phyloP scores from a whole-genome alignment of 2,329 filamentous ascomycete species.

The Paraphaeosphaeria sporulosa region DNA sequence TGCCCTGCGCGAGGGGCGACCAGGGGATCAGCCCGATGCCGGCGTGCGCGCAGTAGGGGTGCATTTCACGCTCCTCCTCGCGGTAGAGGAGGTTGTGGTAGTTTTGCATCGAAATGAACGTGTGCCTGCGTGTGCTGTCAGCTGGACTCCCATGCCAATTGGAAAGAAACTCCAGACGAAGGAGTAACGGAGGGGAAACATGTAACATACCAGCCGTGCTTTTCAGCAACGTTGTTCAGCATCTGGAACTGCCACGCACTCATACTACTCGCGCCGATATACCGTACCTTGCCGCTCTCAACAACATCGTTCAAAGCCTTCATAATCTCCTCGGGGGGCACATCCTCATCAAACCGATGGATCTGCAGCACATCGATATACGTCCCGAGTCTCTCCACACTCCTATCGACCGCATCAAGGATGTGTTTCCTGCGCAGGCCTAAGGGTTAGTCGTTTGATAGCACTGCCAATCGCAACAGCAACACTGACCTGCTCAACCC shows the following conservation, averaged over 20 bases:
- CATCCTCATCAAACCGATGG: conserved; percentile 28
- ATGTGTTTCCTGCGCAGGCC: conserved; percentile 43
- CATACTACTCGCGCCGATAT: conserved; percentile 47
- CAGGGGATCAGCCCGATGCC: conserved; percentile 40
- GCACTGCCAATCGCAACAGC: too few relatives aligned
- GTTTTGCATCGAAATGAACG: conserved; percentile 58
- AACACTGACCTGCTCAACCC: conserved; percentile 32
- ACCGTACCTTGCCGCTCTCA: conserved; percentile 31
- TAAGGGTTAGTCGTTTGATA: too few relatives aligned
- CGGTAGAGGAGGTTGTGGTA: conserved; percentile 57
- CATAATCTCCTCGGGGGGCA: conserved; percentile 32
- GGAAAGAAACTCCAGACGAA: too few relatives aligned
- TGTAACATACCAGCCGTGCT: conserved; percentile 44
- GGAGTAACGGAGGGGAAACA: too few relatives aligned
- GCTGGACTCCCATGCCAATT: neutral
- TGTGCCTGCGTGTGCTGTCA: conserved; percentile 36
- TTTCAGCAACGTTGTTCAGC: conserved; percentile 52
- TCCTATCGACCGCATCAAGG: conserved; percentile 49
- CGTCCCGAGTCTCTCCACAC: conserved; percentile 23
- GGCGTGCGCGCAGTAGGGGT: conserved; percentile 28
- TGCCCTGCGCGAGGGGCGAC: conserved; percentile 44
- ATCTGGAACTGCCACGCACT: conserved; percentile 57
- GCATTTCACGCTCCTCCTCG: conserved; percentile 54
- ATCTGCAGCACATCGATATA: conserved; percentile 37
- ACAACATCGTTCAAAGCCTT: conserved; percentile 32